Conservation (phyloP, 148 eudicot species). For the Fagopyrum tataricum region DNA sequence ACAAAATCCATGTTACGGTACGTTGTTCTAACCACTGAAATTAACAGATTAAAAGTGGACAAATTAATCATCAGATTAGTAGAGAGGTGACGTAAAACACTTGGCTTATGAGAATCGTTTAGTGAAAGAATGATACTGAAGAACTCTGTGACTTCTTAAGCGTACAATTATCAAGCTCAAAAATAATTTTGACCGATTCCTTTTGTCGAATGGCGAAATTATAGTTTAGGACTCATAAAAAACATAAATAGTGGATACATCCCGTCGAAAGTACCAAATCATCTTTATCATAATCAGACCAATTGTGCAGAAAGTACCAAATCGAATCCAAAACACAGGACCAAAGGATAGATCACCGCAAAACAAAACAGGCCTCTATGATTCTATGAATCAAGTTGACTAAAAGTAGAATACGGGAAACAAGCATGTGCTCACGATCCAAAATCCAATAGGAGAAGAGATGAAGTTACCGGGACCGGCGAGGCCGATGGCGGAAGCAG, state of each 20-base stretch:
- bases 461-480: slow-evolving; percentile 44
- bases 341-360: background rate
- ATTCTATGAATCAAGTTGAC: background rate
- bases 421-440: background rate
- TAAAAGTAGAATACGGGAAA: background rate
- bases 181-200: no score
- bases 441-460: background rate
- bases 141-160: background rate
- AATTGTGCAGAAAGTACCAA: background rate
- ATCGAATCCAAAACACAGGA: background rate
- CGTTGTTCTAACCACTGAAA: background rate
- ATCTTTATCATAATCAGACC: background rate
- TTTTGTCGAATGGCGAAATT: no score
- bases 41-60: background rate
- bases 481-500: slow-evolving; percentile 34
- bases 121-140: background rate
- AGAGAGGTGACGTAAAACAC: background rate
- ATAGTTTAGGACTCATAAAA: no score
- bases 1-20: background rate
- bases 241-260: no score
- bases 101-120: no score
- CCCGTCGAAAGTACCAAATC: background rate
- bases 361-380: background rate
- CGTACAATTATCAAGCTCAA: no score
- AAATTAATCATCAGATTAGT: no score